phyloP scores from a whole-genome alignment of 2,329 filamentous ascomycete species.

The Neurospora sp. region DNA sequence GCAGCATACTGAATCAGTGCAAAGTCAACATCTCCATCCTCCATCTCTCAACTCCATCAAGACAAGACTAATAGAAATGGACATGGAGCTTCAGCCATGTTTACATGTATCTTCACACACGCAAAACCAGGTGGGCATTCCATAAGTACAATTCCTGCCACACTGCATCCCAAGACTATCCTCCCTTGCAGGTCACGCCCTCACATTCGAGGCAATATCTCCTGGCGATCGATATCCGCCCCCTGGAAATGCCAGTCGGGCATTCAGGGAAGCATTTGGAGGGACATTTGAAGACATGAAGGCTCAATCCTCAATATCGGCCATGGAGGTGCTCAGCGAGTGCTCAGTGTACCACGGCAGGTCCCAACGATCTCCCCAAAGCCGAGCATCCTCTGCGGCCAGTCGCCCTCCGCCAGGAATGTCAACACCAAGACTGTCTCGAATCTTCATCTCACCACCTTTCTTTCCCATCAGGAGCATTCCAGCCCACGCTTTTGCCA shows the following conservation, averaged over 20 bases:
- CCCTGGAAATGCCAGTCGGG: background rate
- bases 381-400: background rate
- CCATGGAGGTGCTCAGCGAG: background rate
- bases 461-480: slow-evolving; percentile 2
- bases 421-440: background rate
- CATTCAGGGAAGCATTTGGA: background rate
- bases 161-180: background rate
- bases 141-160: background rate
- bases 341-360: background rate
- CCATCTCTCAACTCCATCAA: background rate
- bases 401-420: background rate
- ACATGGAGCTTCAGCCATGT: background rate
- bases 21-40: background rate
- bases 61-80: background rate
- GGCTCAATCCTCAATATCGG: background rate
- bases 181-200: background rate
- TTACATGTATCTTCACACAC: background rate
- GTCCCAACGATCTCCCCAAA: background rate
- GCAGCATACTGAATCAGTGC: background rate
- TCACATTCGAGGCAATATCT: background rate
- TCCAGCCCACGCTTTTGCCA: slow-evolving; percentile 1
- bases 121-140: background rate
- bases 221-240: background rate
- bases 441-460: background rate
- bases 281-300: background rate